A percentile compares a stretch with the other conserved stretches of the same genome.
Conservation (phyloP, 148 eudicot species). For the Heliamphora exappendiculata region DNA sequence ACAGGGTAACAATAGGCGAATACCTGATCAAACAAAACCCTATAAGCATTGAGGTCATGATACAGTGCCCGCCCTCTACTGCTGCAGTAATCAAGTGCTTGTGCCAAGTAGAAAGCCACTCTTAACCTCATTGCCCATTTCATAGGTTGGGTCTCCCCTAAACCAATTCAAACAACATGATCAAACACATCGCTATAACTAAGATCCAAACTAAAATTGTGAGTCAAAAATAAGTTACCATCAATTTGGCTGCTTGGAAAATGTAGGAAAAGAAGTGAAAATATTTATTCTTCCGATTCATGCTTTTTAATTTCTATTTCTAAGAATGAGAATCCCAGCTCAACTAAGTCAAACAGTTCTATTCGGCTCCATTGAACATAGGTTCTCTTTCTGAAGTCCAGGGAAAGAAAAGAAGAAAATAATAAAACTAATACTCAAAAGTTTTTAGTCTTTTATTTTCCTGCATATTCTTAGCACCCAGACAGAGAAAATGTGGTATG, state of each 20-base stretch:
- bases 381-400: background rate
- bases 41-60: constrained; percentile 82
- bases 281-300: background rate
- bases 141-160: constrained; percentile 79
- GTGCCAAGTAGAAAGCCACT: constrained; percentile 73
- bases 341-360: background rate
- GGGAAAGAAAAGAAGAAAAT: too few species aligned
- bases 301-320: background rate
- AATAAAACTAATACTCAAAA: background rate
- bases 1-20: background rate
- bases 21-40: constrained; percentile 82
- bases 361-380: background rate
- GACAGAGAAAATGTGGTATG: background rate
- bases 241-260: background rate
- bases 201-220: background rate
- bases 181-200: background rate
- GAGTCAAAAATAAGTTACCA: background rate
- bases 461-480: background rate
- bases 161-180: constrained; percentile 10
- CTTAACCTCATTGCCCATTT: constrained; percentile 88
- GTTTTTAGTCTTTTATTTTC: background rate
- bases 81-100: constrained; percentile 89
- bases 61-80: constrained; percentile 67
- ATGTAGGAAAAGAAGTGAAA: background rate
- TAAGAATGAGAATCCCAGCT: background rate